Base-by-base conservation (phyloP, 2,329 filamentous ascomycete species). In the Ophiocordyceps camponoti-rufipedis region DNA sequence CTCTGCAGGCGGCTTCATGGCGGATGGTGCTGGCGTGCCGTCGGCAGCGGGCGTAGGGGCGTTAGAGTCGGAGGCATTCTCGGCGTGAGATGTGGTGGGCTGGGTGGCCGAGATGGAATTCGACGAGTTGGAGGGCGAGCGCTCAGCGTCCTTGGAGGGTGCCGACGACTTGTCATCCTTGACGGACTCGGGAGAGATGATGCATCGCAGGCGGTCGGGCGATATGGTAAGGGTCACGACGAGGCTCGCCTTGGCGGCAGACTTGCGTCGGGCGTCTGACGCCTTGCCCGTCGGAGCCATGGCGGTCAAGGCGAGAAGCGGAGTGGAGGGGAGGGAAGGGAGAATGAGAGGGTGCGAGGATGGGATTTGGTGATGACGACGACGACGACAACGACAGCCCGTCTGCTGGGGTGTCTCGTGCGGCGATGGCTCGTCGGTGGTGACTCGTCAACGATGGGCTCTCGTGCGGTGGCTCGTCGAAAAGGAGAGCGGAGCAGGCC, bases 1-100 rank as follows among this genome's bases (percentile, higher is more conserved):
- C 46, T 77, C 73, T 42, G 62, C 60, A 33, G 75, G 77, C 43
- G 77, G 77, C 5, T 70, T 74, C 75, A 80, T 80, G 49, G 61
- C 60, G 6, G 68, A 62, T 23, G 73, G 68, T 23, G 63, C 71
- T 7, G 75, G 74, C 12, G 75, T 78, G 52, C 69, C 71, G 42
- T 65, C 70, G 39, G 70, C 62, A 19, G 66, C 70, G 13, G 76
- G 76, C 14, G 77, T 81, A 40, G 72, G 71, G 18, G 73, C 69
- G 51, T 69, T 74, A 23, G 77, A 79, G 53, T 78, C 73, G 50
- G 72, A 70, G 47, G 69, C 71, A 58, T 70, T 72, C 50, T 78
- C 75, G 46, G 66, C 68, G 53, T 68, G 71, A 29, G 69, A 66
- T 49, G 62, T 62, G 46, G 62, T 62, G 46, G 62, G 54, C 39